Evolutionary conservation across 176 grass and related monocot species (phyloP), one percentile per base, ranked within the genome.

Genomic region (Eleusine indica): DNA sequence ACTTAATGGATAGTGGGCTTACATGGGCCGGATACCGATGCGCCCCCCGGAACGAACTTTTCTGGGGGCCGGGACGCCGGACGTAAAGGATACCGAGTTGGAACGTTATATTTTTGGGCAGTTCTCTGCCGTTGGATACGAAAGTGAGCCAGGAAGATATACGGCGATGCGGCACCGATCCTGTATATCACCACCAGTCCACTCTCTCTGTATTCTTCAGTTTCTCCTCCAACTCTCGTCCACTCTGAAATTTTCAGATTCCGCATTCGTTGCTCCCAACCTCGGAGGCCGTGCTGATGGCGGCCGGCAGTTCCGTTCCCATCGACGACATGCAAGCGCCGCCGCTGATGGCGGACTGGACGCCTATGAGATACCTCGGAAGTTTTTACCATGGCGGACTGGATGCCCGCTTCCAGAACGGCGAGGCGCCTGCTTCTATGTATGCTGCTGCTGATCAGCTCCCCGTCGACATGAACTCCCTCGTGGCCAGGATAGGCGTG

Each of bases 401-500:
- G 32, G 32, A 35, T 18, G 2, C 2, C 17, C 7, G 17, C 28
- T 80, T 69, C 21, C 47, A 68, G 37, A 54, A 48, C 1, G 16
- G 11, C 9, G 9, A n/a, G 44, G 76, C 22, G 7, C 8, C 41
- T 12, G 28, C 41, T 66, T 65, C 15, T 78, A 0, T 39, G 17
- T 63, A 67, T 21, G 28, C 14, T 6, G 29, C 30, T 39, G 62
- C 21, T 66, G 39, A 70, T 63, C 70, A 66, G 5, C 0, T 28
- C 8, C 52, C 41, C 11, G 17, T 53, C 3, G 62, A 80, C 1
- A 14, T 52, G 42, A 67, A 32, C 6, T 76, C 57, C 37, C 70
- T 85, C 4, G n/a, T 85, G 47, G 25, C 70, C 0, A 6, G 63
- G 1, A 75, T 80, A 57, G 82, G 77, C 9, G 85, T 80, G 63